Conservation (phyloP, 2,329 filamentous ascomycete genomes). For the Calonectria fujianensis region DNA sequence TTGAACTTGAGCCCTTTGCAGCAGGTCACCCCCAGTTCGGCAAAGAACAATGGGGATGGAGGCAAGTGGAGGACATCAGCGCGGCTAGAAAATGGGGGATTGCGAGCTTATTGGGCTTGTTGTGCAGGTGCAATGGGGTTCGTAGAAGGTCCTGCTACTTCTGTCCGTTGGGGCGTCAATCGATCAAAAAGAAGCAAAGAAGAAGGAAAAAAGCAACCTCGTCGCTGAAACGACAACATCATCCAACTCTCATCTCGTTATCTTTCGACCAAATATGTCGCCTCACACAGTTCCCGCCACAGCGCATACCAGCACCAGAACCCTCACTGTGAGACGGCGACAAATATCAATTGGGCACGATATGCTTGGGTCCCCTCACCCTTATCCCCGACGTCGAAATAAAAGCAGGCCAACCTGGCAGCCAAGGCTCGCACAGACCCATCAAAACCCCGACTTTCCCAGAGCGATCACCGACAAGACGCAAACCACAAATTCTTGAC, state of each 20-base stretch:
- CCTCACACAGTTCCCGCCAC: background rate
- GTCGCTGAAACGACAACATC: background rate
- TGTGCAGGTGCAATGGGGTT: background rate
- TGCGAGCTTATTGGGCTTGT: background rate
- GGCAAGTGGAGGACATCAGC: constrained; percentile 16
- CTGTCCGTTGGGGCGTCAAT: background rate
- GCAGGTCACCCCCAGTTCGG: background rate
- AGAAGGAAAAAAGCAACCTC: background rate
- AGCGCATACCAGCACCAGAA: constrained; percentile 6
- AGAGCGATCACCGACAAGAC: constrained; percentile 36
- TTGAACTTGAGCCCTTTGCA: constrained; percentile 39
- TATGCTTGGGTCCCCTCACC: background rate
- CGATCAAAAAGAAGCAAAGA: background rate
- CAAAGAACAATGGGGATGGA: constrained; percentile 19
- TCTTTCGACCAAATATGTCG: constrained; percentile 14
- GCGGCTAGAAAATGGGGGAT: constrained; percentile 11
- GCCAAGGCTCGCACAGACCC: constrained; percentile 47
- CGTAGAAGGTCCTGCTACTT: background rate
- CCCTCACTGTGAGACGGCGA: constrained; percentile 14
- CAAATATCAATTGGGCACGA: constrained; percentile 4
- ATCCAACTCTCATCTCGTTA: constrained; percentile 13
- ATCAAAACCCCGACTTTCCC: constrained; percentile 38
- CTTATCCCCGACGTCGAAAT: constrained; percentile 36
- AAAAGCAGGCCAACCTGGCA: constrained; percentile 28
- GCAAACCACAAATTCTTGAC: constrained; percentile 23